phyloP scores from a whole-genome alignment of 192 early-diverging fungal genomes.

The Coemansia sp. region DNA sequence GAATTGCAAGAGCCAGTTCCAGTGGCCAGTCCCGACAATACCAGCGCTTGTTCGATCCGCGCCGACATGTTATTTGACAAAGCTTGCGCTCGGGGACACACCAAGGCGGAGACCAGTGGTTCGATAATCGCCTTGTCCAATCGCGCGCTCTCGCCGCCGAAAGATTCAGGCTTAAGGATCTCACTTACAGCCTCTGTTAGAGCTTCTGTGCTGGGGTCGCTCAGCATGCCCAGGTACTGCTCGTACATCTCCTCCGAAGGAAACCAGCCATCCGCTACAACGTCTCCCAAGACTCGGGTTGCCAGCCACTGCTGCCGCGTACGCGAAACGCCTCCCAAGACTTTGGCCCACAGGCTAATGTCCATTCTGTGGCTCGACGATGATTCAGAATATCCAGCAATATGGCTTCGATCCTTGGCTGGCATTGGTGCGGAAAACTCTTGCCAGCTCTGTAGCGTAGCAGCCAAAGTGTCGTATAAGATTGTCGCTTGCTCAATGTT shows the following conservation, averaged over 20 bases:
- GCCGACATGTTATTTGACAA: background rate
- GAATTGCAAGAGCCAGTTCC: background rate
- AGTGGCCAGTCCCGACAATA: slow-evolving; percentile 7
- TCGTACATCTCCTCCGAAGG: slow-evolving; percentile 22
- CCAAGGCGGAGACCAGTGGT: slow-evolving; percentile 24
- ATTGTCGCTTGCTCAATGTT: slow-evolving; percentile 30
- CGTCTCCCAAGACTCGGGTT: slow-evolving; percentile 25
- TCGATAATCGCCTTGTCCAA: slow-evolving; percentile 3
- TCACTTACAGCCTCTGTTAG: slow-evolving; percentile 1
- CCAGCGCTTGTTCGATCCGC: slow-evolving; percentile 35
- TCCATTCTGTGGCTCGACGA: slow-evolving; percentile 1
- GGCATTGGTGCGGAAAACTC: background rate
- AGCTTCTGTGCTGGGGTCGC: slow-evolving; percentile 8
- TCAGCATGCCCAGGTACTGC: slow-evolving; percentile 11
- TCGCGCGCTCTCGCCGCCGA: background rate
- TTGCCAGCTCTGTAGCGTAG: slow-evolving; percentile 1
- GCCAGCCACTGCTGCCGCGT: slow-evolving; percentile 33
- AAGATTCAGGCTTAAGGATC: background rate
- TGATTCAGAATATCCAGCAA: background rate
- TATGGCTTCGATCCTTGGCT: background rate
- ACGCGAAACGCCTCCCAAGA: slow-evolving; percentile 1
- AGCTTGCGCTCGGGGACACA: background rate
- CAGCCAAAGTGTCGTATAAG: slow-evolving; percentile 31
- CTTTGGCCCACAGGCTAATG: slow-evolving; percentile 7
- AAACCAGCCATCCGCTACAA: slow-evolving; percentile 20